Percentiles rank a stretch among this genome's conserved stretches.
Conservation (phyloP, 495 filamentous ascomycete genomes). For the Hypoxylon lienhwacheense region DNA sequence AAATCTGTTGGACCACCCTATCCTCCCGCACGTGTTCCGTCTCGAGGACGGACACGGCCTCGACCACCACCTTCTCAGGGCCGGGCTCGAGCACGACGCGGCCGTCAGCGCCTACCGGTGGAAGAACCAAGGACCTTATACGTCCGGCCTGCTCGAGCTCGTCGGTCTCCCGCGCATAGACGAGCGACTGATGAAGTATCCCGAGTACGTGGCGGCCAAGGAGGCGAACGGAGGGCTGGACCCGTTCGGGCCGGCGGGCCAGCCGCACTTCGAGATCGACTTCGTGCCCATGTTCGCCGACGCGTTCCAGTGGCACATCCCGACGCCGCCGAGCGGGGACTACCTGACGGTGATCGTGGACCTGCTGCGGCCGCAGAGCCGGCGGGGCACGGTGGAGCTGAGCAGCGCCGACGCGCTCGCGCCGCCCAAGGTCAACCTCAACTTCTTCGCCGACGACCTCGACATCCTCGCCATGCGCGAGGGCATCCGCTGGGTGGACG, state of each 20-base stretch:
- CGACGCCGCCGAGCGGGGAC: slow-evolving; percentile 51
- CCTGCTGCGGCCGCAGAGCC: slow-evolving; percentile 58
- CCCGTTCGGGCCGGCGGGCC: slow-evolving; percentile 59
- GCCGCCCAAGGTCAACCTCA: slow-evolving; percentile 62
- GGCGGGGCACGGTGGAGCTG: slow-evolving; percentile 54
- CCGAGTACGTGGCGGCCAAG: slow-evolving; percentile 54
- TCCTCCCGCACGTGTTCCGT: slow-evolving; percentile 56
- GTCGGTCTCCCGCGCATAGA: slow-evolving; percentile 62
- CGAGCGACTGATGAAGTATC: slow-evolving; percentile 49
- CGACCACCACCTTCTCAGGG: slow-evolving; percentile 57
- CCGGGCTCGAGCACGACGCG: slow-evolving; percentile 49
- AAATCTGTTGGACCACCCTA: slow-evolving; percentile 61
- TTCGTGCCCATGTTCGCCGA: slow-evolving; percentile 63
- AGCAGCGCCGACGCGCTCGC: slow-evolving; percentile 53
- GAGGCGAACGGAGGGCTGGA: slow-evolving; percentile 55
- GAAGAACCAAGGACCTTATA: slow-evolving; percentile 54
- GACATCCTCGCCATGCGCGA: slow-evolving; percentile 61
- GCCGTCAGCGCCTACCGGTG: slow-evolving; percentile 51
- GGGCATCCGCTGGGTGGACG: slow-evolving; percentile 58
- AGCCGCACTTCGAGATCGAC: slow-evolving; percentile 68
- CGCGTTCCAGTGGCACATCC: slow-evolving; percentile 68
- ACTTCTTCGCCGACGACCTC: slow-evolving; percentile 60
- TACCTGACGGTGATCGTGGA: slow-evolving; percentile 63
- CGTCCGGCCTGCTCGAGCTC: slow-evolving; percentile 57
- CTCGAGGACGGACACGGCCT: slow-evolving; percentile 59